Evolutionary conservation across 768 basidiomycete genomes (phyloP), one percentile per base, ranked within the genome.

Genomic region (Russula vinacea): DNA sequence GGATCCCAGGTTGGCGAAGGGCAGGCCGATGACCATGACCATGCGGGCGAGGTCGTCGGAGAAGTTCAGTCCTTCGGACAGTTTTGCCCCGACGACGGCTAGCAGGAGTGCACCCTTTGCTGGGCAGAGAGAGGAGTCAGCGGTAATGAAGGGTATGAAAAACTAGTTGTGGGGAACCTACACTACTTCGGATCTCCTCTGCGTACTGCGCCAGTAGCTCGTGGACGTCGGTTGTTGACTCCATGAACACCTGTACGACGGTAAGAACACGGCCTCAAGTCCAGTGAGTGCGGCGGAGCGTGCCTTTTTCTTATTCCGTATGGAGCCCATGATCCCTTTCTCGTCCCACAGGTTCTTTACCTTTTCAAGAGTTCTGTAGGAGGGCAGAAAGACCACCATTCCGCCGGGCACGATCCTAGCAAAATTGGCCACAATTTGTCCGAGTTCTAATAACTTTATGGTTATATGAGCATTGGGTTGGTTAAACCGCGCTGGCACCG

Each of bases 41-140:
- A 86, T 89, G 35, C 94, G 87, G 2, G 94, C 94, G 32, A 76
- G 71, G 55, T 77, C 72, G 68, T 79, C 76, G 0, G 78, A 71
- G 69, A 84, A 84, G 72, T 84, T 84, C 66, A 84, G 79, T 9
- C 95, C 96, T 76, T 99, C 97, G 0, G 93, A 95, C n/a, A 99
- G 82, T 73, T 98, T 98, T 32, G 94, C 96, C 19, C 95, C 95
- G 32, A 98, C 88, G 11, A 98, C 97, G 2, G 97, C 96, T 60
- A 98, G 88, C 5, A 99, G 78, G 44, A 99, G 73, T 3, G 92
- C 92, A 17, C 94, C 94, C 0, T 74, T 60, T 66, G 66, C 74
- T 71, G 40, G 6, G 29, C 9, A 22, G 19, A 57, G 8, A 14
- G n/a, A 29, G 7, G 32, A n/a, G 24, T 51, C 13, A 51, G 35